Evolutionary conservation across 805 yeast genomes (phyloP).

Genomic region (Lachancea waltii): DNA sequence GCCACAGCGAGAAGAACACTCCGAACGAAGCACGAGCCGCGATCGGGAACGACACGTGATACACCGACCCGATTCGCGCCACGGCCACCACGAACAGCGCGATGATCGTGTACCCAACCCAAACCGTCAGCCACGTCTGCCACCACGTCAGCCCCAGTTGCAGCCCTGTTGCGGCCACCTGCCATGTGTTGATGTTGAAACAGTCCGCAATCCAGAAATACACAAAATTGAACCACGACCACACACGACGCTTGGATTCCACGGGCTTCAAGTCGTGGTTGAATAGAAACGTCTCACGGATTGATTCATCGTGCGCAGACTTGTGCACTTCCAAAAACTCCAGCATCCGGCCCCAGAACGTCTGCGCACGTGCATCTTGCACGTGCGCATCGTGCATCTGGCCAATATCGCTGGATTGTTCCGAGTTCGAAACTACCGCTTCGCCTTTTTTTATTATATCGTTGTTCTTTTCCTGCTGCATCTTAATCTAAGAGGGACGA

Average conservation of each 20-base stretch:
- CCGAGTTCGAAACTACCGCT: not conserved
- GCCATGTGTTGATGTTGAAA: constrained; percentile 86
- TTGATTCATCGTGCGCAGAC: constrained; percentile 7
- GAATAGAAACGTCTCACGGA: constrained; percentile 58
- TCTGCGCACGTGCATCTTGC: not conserved
- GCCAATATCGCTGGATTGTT: constrained; percentile 2
- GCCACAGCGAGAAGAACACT: constrained; percentile 82
- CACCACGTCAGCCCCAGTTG: constrained; percentile 78
- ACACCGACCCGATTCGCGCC: constrained; percentile 72
- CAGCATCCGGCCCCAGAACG: constrained; percentile 3
- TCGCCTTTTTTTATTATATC: no score
- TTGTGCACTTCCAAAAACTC: constrained; percentile 5
- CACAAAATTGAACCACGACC: constrained; percentile 80
- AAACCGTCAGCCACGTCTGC: constrained; percentile 84
- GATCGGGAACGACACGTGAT: constrained; percentile 83
- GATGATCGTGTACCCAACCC: constrained; percentile 73
- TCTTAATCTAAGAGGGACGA: no score
- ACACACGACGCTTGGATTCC: constrained; percentile 63
- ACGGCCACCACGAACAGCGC: constrained; percentile 64
- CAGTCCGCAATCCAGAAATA: constrained; percentile 87
- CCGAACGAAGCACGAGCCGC: constrained; percentile 80
- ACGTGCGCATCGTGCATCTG: not conserved
- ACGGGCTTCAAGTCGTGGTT: constrained; percentile 78
- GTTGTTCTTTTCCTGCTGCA: no score
- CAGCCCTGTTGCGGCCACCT: constrained; percentile 83